phyloP scores from a whole-genome alignment of 2,329 filamentous ascomycete genomes.

The Diatrype stigma region DNA sequence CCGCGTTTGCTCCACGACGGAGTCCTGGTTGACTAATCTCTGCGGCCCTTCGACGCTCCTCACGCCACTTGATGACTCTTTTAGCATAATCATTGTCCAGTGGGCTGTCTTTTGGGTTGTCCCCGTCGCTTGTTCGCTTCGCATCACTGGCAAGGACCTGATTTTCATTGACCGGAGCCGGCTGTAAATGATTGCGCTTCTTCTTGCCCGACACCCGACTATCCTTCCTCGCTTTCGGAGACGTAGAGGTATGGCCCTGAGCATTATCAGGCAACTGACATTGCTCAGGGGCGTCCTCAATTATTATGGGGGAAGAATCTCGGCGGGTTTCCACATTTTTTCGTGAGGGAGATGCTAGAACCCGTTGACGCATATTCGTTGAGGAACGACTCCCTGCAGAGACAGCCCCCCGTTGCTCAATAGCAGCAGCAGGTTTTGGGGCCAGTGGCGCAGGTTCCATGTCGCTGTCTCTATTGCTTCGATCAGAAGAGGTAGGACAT shows the following conservation, averaged over 20 bases:
- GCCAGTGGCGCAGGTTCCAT: conserved; percentile 2
- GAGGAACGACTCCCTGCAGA: neutral
- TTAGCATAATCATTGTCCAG: neutral
- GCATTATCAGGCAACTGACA: neutral
- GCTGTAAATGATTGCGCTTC: neutral
- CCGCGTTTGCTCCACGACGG: neutral
- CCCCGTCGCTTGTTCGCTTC: neutral
- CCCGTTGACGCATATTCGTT: neutral
- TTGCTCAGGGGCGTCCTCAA: neutral
- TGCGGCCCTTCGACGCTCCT: neutral
- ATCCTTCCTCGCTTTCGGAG: neutral
- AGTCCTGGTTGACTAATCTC: neutral
- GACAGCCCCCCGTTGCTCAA: neutral
- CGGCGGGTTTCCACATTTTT: neutral
- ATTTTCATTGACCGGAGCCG: neutral
- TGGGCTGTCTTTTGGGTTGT: neutral
- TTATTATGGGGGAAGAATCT: neutral
- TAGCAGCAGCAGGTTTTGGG: neutral
- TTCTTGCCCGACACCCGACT: no score
- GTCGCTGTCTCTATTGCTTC: conserved; percentile 7
- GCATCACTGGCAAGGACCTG: neutral
- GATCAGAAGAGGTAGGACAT: conserved; percentile 9
- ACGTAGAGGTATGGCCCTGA: neutral
- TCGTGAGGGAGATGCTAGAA: neutral
- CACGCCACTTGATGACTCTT: neutral